Evolutionary conservation across 129 eudicot species (phyloP).

Genomic region (Saposhnikovia divaricata): DNA sequence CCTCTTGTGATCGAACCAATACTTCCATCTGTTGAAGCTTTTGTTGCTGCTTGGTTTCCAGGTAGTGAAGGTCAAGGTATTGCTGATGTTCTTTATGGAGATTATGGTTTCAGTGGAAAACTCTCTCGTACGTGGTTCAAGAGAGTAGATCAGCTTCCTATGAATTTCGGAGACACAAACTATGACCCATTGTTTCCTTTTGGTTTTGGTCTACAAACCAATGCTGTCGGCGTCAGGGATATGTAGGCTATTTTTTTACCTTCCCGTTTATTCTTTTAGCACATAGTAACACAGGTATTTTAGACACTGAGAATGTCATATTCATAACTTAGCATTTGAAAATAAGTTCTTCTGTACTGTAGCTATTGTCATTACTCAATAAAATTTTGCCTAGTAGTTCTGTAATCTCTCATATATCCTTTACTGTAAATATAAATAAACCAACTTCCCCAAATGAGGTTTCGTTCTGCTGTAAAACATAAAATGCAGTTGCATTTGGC

Average conservation of each 20-base stretch:
- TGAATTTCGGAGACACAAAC: conserved; percentile 23
- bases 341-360: neutral
- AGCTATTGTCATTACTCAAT: neutral
- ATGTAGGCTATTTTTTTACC: neutral
- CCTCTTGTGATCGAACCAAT: conserved; percentile 50
- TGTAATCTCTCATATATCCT: neutral
- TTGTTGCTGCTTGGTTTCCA: conserved; percentile 66
- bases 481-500: neutral
- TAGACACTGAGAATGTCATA: neutral
- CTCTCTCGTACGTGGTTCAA: conserved; percentile 55
- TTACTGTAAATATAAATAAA: neutral
- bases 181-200: conserved; percentile 51
- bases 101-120: conserved; percentile 38
- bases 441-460: neutral
- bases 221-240: neutral
- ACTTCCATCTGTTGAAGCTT: conserved; percentile 39
- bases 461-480: neutral
- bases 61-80: conserved; percentile 62
- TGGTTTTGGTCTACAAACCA: conserved; percentile 48
- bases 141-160: conserved; percentile 45
- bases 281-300: neutral
- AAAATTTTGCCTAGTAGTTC: neutral
- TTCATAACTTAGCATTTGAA: neutral
- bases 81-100: conserved; percentile 60
- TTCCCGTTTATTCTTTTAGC: neutral